Base-by-base conservation (phyloP, 805 yeast genomes). In the Starmerella powellii region DNA sequence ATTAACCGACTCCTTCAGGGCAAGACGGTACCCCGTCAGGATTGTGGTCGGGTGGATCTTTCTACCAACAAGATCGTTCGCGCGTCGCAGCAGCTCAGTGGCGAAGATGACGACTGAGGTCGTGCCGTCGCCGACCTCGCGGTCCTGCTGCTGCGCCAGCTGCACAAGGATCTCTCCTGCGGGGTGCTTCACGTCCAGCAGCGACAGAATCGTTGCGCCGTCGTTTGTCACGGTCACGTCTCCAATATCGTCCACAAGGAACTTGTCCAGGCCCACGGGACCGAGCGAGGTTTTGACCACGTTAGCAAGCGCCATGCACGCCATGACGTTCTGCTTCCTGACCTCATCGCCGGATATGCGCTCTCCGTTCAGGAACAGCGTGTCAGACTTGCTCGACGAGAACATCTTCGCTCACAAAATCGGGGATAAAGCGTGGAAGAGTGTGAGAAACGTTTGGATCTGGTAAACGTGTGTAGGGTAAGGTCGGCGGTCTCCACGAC, bases 161-260 rank as follows among this genome's bases (percentile, higher is more conserved):
- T 91, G 97, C 38, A 91, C 98, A 45, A 91, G 68, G 55, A 91
- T 91, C 66, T 86, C 88, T 15, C 97, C 98, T 1, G 98, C 98
- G 28, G 99, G 99, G 62, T 91, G 98, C 64, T 91, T 95, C 39
- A 91, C 97, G 60, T 91, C 98, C 51, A 91, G 68, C 40, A 93
- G 65, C 8, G 85, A 73, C 50, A 91, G 68, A 56, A 91, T 91
- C 4, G 98, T 91, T 46, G 99, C 98, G 52, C 99, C 99, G 63
- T 91, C 99, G 64, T 91, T 91, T 35, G 99, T 91, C 38, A 91
- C 96, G 5, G 95, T 87, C 35, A 91, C 96, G 64, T 93, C 98
- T 50, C 98, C 98, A 64, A 91, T 93, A 58, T 91, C 98, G 63
- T 91, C 99, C 31, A 91, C 99, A 37, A 91, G 72, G 95, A 91